Evolutionary conservation across 1,284 basidiomycete genomes (phyloP), one percentile per base, ranked within the genome.

Genomic region (Melampsora occidentalis): DNA sequence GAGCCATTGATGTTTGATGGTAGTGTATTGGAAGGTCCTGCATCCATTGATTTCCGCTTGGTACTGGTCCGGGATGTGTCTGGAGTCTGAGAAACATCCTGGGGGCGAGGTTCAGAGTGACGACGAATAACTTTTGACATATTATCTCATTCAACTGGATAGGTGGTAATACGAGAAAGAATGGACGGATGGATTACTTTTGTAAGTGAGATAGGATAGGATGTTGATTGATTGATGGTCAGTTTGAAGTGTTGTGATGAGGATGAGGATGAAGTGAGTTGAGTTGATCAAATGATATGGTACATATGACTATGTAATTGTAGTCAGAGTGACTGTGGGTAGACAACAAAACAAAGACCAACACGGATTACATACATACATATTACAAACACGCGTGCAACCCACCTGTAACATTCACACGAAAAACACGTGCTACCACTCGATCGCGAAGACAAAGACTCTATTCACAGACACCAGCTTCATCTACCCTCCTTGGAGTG

Each of bases 101-200:
- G 53, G 16, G 28, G 28, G 53, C 53, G 53, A 57, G 53, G 53
- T 22, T 57, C 53, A 9, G 53, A 57, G n/a, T 57, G 53, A 28
- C 53, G 53, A 57, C 53, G 53, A 16, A 57, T 57, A n/a, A 28
- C 53, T 57, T 57, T 57, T n/a, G 53, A 28, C 53, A 57, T 57
- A 9, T 22, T 57, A 28, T 22, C 53, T 57, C 7, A 57, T 57
- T 16, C 53, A 57, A 57, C 14, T 46, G 14, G 42, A 46, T 46
- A 10, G 42, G 42, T 46, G 42, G 42, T 16, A 3, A 46, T 46
- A 46, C 7, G 12, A 46, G 14, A 10, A 46, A 46, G 42, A 16
- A 46, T 12, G 42, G 12, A 14, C 14, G 42, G 14, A 46, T 14
- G 9, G 42, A 46, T 46, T 46, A 10, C 10, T 14, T 3, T 46